Conservation (phyloP, 2,329 filamentous ascomycete species). For the Coleophoma cylindrospora region DNA sequence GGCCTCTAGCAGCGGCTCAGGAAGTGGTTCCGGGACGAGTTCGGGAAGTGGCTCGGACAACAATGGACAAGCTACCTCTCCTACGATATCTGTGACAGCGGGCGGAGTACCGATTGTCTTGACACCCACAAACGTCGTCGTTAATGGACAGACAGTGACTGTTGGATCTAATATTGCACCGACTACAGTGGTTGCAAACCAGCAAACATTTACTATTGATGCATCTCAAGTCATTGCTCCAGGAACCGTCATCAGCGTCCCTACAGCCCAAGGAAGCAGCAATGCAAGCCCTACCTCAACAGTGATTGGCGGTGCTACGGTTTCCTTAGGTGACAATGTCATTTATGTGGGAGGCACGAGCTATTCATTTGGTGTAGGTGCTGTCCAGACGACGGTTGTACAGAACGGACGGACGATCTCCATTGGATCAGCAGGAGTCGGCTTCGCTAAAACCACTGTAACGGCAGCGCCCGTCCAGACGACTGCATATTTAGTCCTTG, state of each 20-base stretch:
- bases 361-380: conserved; percentile 16
- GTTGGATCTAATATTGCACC: conserved; percentile 4
- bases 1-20: not conserved
- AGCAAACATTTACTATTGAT: conserved; percentile 19
- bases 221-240: conserved; percentile 19
- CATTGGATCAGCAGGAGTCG: conserved; percentile 16
- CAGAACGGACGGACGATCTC: conserved; percentile 16
- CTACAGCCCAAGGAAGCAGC: conserved; percentile 8
- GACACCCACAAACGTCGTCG: conserved; percentile 13
- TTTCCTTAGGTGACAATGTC: conserved; percentile 10
- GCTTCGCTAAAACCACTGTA: conserved; percentile 16
- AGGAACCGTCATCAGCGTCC: conserved; percentile 14
- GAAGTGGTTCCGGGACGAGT: not conserved
- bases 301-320: conserved; percentile 12
- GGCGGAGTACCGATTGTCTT: conserved; percentile 15
- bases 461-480: conserved; percentile 8
- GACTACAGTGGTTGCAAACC: conserved; percentile 13
- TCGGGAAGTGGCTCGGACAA: not conserved
- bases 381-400: conserved; percentile 13
- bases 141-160: conserved; percentile 15
- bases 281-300: conserved; percentile 9
- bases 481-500: conserved; percentile 18
- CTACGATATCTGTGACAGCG: conserved; percentile 7
- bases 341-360: conserved; percentile 13
- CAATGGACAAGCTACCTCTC: not conserved